Base-by-base conservation (phyloP, 306 rosid genomes). In the Arachis hypogaea region DNA sequence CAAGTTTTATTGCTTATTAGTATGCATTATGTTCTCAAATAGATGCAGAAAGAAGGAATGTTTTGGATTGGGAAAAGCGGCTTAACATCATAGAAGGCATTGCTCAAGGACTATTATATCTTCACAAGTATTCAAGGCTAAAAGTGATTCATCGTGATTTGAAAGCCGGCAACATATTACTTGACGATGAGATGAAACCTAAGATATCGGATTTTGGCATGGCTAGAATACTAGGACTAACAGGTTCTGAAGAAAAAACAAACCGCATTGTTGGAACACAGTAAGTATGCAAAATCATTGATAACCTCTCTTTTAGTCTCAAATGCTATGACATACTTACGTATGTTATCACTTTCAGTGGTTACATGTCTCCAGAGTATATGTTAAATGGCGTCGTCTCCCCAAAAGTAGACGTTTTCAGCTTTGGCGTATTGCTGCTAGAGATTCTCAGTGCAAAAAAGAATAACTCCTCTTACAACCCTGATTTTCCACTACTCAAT, bases 151-250 rank as follows among this genome's bases (percentile, higher is more conserved):
- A 82, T 11, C 50, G 68, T 1, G 85, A 86, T 43, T 11, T 83
- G 11, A 83, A 86, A 33, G 69, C 85, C 11, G 49, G 82, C 56
- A 83, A 84, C 14, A 72, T 83, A 9, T 70, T 81, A 14, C 85
- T 86, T 55, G 88, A 84, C 68, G 5, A 79, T 1, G 74, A 79
- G 12, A 77, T 86, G 84, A 76, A 58, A 60, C 73, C 79, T 9
- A 84, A 86, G 59, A 81, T 86, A 47, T 79, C 78, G 12, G 85
- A 83, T 65, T 81, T 84, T 66, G 86, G 83, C 70, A 61, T 86
- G 73, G 84, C 86, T 6, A 69, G 73, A 44, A 79, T 81, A 77
- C 84, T 82, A 51, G 74, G 58, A 1, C 43, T 52, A 50, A 61
- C 66, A 5, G 72, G 43, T 43, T 51, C 28, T 0, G 81, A 83